Evolutionary conservation across 306 rosid genomes (phyloP), one percentile per base, ranked within the genome.

Genomic region (Astragalus glycyphyllos): DNA sequence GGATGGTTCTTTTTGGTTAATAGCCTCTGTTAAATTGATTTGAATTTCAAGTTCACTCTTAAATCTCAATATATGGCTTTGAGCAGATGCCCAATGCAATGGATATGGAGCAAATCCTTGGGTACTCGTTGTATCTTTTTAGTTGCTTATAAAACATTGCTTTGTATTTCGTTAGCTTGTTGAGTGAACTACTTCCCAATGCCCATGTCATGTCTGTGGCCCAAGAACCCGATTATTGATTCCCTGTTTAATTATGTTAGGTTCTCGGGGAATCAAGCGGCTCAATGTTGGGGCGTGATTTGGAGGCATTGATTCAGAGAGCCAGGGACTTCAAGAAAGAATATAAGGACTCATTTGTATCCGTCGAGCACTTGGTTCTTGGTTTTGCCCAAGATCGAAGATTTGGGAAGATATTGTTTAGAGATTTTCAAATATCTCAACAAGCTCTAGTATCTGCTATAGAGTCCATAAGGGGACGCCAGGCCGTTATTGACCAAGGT

Each of bases 401-500:
- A 44, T 94, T 94, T 68, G 99, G 97, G 77, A 91, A 84, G 82
- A 90, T 79, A 69, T 58, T 94, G 79, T 89, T 87, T 65, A 84
- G 82, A 72, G 99, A 94, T 69, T 94, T 91, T 76, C 89, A 94
- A 79, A 83, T 94, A 69, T 69, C 99, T n/a, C 76, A 76, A 66
- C 81, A 80, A 67, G 72, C 81, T 61, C 82, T 94, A 75, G 87
- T 87, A 80, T 74, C 99, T 71, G 96, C 99, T 12, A 71, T 94
- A 23, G 96, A 94, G 66, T 65, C 97, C 68, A 82, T 94, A 59
- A 82, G 99, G 85, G 99, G 99, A 31, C 91, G 88, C 46, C 99
- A 94, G 62, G 84, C 96, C 68, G 99, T 94, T 65, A 89, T 91
- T 40, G 99, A 94, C 79, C 99, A 94, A 91, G 99, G 99, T 94